phyloP scores from a whole-genome alignment of 768 basidiomycete species.

The Hydnum rufescens region DNA sequence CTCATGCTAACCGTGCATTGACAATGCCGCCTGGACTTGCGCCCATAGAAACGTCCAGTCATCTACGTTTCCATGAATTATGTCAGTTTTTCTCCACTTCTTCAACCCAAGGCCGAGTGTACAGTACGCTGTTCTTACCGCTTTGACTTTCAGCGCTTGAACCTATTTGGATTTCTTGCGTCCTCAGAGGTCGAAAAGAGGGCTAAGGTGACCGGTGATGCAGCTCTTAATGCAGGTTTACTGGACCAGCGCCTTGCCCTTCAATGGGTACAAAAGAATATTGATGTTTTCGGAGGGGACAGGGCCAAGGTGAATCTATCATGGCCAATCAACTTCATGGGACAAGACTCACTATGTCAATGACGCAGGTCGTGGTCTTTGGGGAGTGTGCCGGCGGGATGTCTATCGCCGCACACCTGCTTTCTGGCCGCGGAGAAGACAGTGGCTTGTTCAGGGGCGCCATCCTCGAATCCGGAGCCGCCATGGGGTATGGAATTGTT shows the following conservation, averaged over 20 bases:
- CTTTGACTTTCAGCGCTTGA: neutral
- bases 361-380: neutral
- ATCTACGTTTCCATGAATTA: slow-evolving; percentile 1
- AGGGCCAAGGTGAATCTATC: slow-evolving; percentile 1
- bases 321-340: neutral
- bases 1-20: neutral
- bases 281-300: slow-evolving; percentile 6
- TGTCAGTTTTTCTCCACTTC: no score
- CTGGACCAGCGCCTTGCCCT: slow-evolving; percentile 6
- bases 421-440: neutral
- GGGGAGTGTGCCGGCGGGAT: neutral
- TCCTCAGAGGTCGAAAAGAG: slow-evolving; percentile 1
- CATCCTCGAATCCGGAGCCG: neutral
- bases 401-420: neutral
- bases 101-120: no score
- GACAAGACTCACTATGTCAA: neutral
- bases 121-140: no score
- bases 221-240: neutral
- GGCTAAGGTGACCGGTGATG: no score
- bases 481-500: neutral
- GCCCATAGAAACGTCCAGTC: neutral
- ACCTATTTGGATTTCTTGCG: neutral
- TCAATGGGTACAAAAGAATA: slow-evolving; percentile 5
- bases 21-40: neutral
- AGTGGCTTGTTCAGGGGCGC: neutral